These are phyloP conservation scores for Cicer pinnatifidum DNA, from an alignment of 306 rosid species.

Conservation along the genomic window DNA sequence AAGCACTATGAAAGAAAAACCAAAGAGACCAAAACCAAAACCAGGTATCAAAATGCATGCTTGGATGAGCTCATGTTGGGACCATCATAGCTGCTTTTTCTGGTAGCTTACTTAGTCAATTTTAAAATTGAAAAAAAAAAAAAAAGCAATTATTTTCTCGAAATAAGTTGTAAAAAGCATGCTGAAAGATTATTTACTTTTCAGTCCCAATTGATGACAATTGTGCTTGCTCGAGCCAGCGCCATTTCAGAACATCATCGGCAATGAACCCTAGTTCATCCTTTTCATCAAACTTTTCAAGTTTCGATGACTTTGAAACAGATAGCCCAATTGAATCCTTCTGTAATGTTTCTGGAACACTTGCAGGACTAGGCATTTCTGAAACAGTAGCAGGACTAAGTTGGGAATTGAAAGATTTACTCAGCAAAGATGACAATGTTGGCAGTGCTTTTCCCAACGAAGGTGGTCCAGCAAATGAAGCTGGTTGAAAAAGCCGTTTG, in stretches of 20 bases:
- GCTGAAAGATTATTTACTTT: conserved; percentile 56
- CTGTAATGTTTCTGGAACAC: conserved; percentile 67
- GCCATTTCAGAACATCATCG: conserved; percentile 88
- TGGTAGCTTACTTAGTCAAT: conserved; percentile 3
- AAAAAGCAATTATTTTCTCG: background rate
- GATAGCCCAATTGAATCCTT: conserved; percentile 62
- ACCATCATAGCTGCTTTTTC: background rate
- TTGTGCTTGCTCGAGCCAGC: conserved; percentile 80
- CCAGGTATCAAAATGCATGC: conserved; percentile 15
- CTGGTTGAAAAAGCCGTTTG: conserved; percentile 80
- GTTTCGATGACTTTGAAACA: conserved; percentile 69
- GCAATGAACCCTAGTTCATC: conserved; percentile 78
- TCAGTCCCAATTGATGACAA: conserved; percentile 63
- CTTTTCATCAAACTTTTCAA: conserved; percentile 65
- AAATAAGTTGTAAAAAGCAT: conserved; percentile 14
- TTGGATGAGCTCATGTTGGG: conserved; percentile 24
- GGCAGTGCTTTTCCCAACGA: conserved; percentile 86
- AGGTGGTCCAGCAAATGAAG: conserved; percentile 85
- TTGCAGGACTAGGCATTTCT: conserved; percentile 56
- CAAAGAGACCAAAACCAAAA: conserved; percentile 41
- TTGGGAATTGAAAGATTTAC: conserved; percentile 87
- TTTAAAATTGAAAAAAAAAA: background rate
- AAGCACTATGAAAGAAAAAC: conserved; percentile 16
- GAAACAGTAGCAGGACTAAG: conserved; percentile 66
- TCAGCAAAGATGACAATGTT: conserved; percentile 81